Conservation (phyloP, 2,329 filamentous ascomycete species). For the Fusarium foetens region DNA sequence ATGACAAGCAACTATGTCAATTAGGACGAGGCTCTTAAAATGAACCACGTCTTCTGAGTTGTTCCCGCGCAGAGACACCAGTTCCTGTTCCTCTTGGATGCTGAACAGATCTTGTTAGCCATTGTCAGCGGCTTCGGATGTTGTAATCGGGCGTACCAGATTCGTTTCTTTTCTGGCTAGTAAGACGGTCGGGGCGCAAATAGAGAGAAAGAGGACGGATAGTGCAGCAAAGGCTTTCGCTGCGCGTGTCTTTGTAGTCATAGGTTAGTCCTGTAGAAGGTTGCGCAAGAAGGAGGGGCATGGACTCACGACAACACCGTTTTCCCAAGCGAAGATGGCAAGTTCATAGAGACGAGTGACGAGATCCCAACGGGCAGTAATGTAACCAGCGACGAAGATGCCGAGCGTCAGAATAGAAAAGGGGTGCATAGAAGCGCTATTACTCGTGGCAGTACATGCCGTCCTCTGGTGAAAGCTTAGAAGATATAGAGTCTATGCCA, state of each 20-base stretch:
- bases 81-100: slow-evolving; percentile 82
- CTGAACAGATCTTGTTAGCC: slow-evolving; percentile 56
- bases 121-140: slow-evolving; percentile 32
- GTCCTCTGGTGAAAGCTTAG: slow-evolving; percentile 28
- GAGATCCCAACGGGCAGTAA: slow-evolving; percentile 98
- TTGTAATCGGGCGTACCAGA: slow-evolving; percentile 67
- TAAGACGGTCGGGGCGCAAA: slow-evolving; percentile 85
- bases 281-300: slow-evolving; percentile 1
- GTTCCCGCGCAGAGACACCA: slow-evolving; percentile 93
- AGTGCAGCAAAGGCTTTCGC: slow-evolving; percentile 86
- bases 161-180: slow-evolving; percentile 83
- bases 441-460: slow-evolving; percentile 57
- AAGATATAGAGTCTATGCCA: slow-evolving; percentile 36
- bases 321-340: slow-evolving; percentile 96
- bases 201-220: slow-evolving; percentile 83
- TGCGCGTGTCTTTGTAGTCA: slow-evolving; percentile 73
- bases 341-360: slow-evolving; percentile 97
- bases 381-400: slow-evolving; percentile 99
- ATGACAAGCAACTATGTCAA: slow-evolving; percentile 60
- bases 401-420: slow-evolving; percentile 95
- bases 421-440: slow-evolving; percentile 85
- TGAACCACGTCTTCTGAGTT: slow-evolving; percentile 91
- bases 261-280: slow-evolving; percentile 3
- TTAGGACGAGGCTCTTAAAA: slow-evolving; percentile 69
- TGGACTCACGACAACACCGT: slow-evolving; percentile 88